Conservation (phyloP, 2,329 filamentous ascomycete genomes). For the Penicillium sp. region DNA sequence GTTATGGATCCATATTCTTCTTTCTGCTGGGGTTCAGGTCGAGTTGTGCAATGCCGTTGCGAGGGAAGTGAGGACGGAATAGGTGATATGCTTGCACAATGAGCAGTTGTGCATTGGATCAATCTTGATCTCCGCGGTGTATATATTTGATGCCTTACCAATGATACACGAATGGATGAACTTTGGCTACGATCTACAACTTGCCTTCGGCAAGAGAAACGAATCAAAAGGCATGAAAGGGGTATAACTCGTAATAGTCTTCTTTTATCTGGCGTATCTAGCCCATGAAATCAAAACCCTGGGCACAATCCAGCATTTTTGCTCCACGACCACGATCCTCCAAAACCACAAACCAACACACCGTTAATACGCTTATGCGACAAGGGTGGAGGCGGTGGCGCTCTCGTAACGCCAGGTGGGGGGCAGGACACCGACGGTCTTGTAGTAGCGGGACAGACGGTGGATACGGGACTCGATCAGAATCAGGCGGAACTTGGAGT, state of each 20-base stretch:
- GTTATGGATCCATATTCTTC: constrained; percentile 93
- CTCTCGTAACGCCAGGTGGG: constrained; percentile 99
- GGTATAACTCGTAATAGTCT: constrained; percentile 26
- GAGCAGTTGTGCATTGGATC: not conserved
- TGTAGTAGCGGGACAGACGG: constrained; percentile 99
- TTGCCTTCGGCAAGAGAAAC: not conserved
- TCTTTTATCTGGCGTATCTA: constrained; percentile 24
- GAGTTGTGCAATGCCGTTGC: constrained; percentile 72
- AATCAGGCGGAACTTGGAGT: constrained; percentile 99
- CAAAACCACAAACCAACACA: constrained; percentile 24
- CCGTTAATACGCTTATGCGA: constrained; percentile 65
- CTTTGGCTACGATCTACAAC: not conserved
- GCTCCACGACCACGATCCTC: constrained; percentile 11
- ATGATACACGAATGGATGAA: not conserved
- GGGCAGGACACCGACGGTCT: constrained; percentile 79
- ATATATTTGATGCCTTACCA: not conserved
- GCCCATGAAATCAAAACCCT: constrained; percentile 12
- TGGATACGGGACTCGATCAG: constrained; percentile 99
- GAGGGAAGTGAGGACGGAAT: constrained; percentile 48
- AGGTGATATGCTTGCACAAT: not conserved
- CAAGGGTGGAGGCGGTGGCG: constrained; percentile 90
- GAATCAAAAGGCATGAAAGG: constrained; percentile 1
- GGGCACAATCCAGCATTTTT: constrained; percentile 5
- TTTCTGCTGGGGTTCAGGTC: constrained; percentile 78
- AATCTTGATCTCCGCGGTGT: not conserved